phyloP scores from a whole-genome alignment of 1,139 yeast species.

The Lodderomyces metapsilosis region DNA sequence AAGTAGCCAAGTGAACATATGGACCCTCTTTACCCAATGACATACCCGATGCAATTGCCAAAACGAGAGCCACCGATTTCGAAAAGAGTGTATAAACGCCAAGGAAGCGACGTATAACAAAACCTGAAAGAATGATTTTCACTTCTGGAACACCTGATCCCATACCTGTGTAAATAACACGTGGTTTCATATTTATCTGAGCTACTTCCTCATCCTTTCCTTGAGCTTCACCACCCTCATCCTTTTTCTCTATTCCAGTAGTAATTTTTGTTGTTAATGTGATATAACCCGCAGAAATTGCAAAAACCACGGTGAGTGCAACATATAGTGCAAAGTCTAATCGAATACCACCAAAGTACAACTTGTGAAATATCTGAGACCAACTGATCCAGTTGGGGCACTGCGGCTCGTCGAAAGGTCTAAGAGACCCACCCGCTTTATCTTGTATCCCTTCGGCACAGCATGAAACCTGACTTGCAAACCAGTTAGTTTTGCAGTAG shows the following conservation, averaged over 20 bases:
- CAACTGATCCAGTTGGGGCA: constrained; percentile 43
- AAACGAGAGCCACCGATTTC: constrained; percentile 50
- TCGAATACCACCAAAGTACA: constrained; percentile 19
- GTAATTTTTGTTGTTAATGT: constrained; percentile 51
- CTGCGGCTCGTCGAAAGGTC: constrained; percentile 22
- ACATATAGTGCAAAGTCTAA: constrained; percentile 42
- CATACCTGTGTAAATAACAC: constrained; percentile 51
- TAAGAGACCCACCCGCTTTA: constrained; percentile 4
- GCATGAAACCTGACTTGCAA: constrained; percentile 46
- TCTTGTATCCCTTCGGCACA: constrained; percentile 22
- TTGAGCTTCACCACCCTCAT: neutral
- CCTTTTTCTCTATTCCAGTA: constrained; percentile 13
- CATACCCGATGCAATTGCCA: constrained; percentile 67
- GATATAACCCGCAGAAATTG: constrained; percentile 45
- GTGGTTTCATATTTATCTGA: constrained; percentile 14
- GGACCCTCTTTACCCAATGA: constrained; percentile 74
- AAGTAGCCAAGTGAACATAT: constrained; percentile 67
- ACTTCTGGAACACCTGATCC: constrained; percentile 72
- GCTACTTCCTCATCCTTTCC: constrained; percentile 1
- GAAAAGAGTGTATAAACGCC: constrained; percentile 55
- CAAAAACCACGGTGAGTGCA: constrained; percentile 40
- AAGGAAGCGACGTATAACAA: constrained; percentile 52
- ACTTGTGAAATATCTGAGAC: constrained; percentile 31
- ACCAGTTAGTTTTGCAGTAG: constrained; percentile 50
- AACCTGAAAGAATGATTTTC: constrained; percentile 55